These are phyloP conservation scores for Simmondsia chinensis DNA, from an alignment of 148 eudicot genomes.

Conservation along the genomic window DNA sequence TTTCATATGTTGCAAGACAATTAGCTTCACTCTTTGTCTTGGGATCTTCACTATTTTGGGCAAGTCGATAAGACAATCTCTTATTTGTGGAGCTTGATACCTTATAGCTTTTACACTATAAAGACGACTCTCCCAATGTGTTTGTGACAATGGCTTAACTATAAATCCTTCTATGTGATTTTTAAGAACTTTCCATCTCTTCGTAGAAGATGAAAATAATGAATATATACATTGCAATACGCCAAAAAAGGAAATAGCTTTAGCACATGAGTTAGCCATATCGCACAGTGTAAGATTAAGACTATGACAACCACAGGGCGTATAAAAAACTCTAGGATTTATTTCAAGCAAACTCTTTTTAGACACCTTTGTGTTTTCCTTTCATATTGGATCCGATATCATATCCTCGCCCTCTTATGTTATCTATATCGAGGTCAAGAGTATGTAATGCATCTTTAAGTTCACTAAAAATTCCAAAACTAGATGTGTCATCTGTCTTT, in stretches of 20 bases:
- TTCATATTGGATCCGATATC: conserved; percentile 9
- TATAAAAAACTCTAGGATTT: conserved; percentile 18
- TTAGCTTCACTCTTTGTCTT: conserved; percentile 14
- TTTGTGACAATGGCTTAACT: conserved; percentile 10
- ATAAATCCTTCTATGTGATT: conserved; percentile 6
- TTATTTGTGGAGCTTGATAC: conserved; percentile 4
- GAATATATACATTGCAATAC: conserved; percentile 19
- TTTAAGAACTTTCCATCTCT: conserved; percentile 18
- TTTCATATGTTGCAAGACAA: conserved; percentile 10
- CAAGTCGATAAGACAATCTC: conserved; percentile 14
- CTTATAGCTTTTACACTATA: conserved; percentile 23
- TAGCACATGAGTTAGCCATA: conserved; percentile 15
- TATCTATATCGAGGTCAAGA: conserved; percentile 4
- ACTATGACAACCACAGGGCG: conserved; percentile 22
- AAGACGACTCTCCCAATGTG: conserved; percentile 22
- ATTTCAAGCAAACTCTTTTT: conserved; percentile 9
- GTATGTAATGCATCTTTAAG: neutral
- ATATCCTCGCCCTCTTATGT: conserved; percentile 8
- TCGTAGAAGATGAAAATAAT: conserved; percentile 19
- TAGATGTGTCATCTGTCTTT: conserved; percentile 8
- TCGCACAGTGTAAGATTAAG: conserved; percentile 19
- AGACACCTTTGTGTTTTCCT: conserved; percentile 10
- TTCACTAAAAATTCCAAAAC: conserved; percentile 2
- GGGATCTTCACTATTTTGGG: conserved; percentile 2
- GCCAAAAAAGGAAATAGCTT: conserved; percentile 17